A percentile compares a stretch with the other conserved stretches of the same genome.
Evolutionary conservation across 129 eudicot species (phyloP).

Genomic region (Lactuca saligna): DNA sequence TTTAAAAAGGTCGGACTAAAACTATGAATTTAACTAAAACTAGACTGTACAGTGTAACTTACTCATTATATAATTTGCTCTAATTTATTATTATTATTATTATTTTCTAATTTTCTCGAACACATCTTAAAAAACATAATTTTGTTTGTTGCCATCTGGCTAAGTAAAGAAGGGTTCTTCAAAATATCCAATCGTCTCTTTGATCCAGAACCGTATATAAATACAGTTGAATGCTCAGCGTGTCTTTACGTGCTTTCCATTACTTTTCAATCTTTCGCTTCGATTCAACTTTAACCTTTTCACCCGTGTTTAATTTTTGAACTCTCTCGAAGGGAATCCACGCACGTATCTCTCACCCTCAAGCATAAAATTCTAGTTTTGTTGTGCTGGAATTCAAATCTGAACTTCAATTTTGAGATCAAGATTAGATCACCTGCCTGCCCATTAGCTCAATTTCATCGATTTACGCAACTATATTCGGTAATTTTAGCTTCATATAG

Average conservation of each 20-base stretch:
- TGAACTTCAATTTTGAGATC: constrained; percentile 16
- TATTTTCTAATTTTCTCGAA: too few species aligned
- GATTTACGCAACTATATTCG: neutral
- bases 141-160: constrained; percentile 14
- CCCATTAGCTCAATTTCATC: constrained; percentile 22
- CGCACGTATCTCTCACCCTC: constrained; percentile 15
- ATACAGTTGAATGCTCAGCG: constrained; percentile 20
- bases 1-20: too few species aligned
- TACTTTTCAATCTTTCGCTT: constrained; percentile 15
- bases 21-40: too few species aligned
- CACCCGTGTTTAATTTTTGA: neutral
- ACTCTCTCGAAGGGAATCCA: constrained; percentile 15
- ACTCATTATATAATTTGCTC: too few species aligned
- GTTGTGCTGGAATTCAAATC: constrained; percentile 16
- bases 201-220: constrained; percentile 19
- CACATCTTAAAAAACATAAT: too few species aligned
- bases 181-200: constrained; percentile 10
- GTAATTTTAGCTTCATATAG: constrained; percentile 10
- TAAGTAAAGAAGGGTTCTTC: neutral
- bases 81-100: too few species aligned
- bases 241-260: constrained; percentile 29
- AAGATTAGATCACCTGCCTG: neutral
- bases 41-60: too few species aligned
- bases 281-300: constrained; percentile 9
- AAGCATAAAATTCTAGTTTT: neutral